Conservation (phyloP, 2,329 filamentous ascomycete genomes). For the Colletotrichum sidae region DNA sequence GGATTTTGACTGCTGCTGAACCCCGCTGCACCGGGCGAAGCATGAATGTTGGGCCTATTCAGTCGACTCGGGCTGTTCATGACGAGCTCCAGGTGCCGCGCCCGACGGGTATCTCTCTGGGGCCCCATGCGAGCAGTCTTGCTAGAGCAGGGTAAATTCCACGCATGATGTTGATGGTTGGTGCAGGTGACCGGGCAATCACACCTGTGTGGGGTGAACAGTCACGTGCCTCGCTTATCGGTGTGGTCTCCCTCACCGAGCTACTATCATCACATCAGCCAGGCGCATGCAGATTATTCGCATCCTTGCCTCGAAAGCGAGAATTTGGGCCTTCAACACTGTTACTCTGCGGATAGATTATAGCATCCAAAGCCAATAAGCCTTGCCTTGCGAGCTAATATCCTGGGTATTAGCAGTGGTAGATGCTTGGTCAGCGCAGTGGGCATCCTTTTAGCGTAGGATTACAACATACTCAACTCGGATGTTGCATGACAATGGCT, state of each 20-base stretch:
- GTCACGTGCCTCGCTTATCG: conserved; percentile 37
- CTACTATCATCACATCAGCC: conserved; percentile 17
- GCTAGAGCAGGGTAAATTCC: background rate
- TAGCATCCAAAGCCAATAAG: no score
- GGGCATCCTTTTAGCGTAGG: no score
- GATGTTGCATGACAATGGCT: background rate
- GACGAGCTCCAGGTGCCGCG: background rate
- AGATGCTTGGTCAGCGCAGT: no score
- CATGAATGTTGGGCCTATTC: conserved; percentile 19
- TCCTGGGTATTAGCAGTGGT: no score
- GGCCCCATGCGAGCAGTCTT: no score
- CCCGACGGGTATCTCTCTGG: no score
- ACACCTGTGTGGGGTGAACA: conserved; percentile 5
- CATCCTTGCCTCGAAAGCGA: no score
- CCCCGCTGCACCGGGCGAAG: conserved; percentile 13
- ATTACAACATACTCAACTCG: conserved; percentile 18
- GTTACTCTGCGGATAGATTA: no score
- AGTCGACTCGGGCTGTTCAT: background rate
- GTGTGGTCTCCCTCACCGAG: conserved; percentile 24
- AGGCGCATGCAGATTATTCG: no score
- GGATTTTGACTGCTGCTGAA: conserved; percentile 15
- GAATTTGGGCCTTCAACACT: no score
- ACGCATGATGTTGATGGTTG: conserved; percentile 10
- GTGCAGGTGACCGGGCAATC: background rate
- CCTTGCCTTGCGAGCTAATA: no score